Percentiles rank a stretch among this genome's conserved stretches.
phyloP scores from a whole-genome alignment of 371 early-diverging fungal genomes.

The Mortierella sp. region DNA sequence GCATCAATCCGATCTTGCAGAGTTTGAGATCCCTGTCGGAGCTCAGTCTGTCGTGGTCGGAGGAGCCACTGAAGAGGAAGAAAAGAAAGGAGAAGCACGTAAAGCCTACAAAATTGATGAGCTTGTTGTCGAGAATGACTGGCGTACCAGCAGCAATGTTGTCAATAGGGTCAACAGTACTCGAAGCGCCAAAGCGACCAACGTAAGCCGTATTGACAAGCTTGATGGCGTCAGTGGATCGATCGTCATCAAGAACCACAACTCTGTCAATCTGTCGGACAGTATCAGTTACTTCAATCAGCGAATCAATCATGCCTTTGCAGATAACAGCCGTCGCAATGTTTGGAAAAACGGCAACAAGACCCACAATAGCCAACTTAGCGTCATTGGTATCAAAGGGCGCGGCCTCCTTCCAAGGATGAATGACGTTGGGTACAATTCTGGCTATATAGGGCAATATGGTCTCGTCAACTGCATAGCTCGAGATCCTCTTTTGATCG shows the following conservation, averaged over 20 bases:
- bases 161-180: not conserved
- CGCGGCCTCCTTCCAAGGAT: not conserved
- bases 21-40: constrained; percentile 52
- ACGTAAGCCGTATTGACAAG: not conserved
- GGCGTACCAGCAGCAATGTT: not conserved
- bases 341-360: constrained; percentile 2
- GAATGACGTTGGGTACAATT: not conserved
- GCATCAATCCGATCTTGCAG: constrained; percentile 46
- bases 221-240: not conserved
- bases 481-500: constrained; percentile 1
- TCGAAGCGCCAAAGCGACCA: not conserved
- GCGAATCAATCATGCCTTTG: not conserved
- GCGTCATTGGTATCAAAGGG: not conserved
- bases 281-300: not conserved
- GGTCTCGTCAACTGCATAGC: not conserved
- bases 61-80: constrained; percentile 4
- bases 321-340: not conserved
- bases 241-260: not conserved
- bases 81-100: not conserved
- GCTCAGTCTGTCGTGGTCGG: constrained; percentile 22
- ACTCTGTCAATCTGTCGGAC: not conserved
- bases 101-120: not conserved
- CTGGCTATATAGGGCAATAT: not conserved
- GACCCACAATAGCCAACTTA: not conserved
- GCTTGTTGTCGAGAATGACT: not conserved